Evolutionary conservation across 768 basidiomycete genomes (phyloP).

Genomic region (Symmetrospora coprosmae): DNA sequence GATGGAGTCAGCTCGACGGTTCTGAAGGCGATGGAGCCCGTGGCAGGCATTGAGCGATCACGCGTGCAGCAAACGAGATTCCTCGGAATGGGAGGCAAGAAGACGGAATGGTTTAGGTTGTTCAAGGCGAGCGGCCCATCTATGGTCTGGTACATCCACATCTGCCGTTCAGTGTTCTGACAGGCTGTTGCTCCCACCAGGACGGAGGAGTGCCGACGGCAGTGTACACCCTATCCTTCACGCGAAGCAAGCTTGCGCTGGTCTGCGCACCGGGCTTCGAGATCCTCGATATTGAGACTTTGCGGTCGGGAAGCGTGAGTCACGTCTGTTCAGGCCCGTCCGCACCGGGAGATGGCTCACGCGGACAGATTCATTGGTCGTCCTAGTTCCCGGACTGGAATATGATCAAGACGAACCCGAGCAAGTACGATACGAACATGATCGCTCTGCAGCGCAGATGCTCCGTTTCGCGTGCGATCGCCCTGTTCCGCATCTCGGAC

Average conservation of each 20-base stretch:
- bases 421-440: constrained; percentile 51
- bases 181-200: neutral
- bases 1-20: constrained; percentile 87
- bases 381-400: constrained; percentile 27
- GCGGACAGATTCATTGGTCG: too few species aligned
- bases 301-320: constrained; percentile 24
- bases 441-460: constrained; percentile 63
- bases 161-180: too few species aligned
- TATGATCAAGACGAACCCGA: constrained; percentile 39
- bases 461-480: constrained; percentile 65
- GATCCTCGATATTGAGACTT: constrained; percentile 92
- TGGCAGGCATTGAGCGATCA: constrained; percentile 58
- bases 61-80: constrained; percentile 53
- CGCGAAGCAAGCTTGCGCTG: constrained; percentile 84
- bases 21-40: constrained; percentile 93
- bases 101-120: constrained; percentile 86
- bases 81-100: constrained; percentile 59
- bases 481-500: constrained; percentile 76
- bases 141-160: neutral
- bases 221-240: constrained; percentile 52
- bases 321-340: constrained; percentile 46
- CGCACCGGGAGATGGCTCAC: constrained; percentile 76
- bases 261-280: constrained; percentile 89
- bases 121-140: constrained; percentile 45
- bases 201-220: constrained; percentile 44